Percentiles rank a stretch among this genome's conserved stretches.
These are phyloP conservation scores for Recurvomyces mirabilis DNA, from an alignment of 495 filamentous ascomycete species.

Conservation along the genomic window DNA sequence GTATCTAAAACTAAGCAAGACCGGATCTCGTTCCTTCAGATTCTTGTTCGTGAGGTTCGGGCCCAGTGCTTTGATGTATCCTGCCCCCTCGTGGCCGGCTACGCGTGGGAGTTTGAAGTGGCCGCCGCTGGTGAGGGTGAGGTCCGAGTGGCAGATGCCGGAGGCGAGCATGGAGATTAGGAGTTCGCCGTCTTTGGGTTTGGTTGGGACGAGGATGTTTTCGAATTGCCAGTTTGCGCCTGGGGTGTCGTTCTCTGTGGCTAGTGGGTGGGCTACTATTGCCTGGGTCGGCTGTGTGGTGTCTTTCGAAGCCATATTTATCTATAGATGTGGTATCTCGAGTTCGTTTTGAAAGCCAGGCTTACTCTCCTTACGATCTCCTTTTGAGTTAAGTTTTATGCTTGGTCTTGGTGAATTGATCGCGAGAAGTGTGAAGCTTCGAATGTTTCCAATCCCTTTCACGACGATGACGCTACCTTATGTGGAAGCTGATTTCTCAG, in stretches of 20 bases:
- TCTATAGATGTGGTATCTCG: too few relatives aligned
- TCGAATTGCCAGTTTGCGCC: slow-evolving; percentile 1
- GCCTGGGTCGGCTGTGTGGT: background rate
- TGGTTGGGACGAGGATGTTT: slow-evolving; percentile 4
- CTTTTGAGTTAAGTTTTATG: too few relatives aligned
- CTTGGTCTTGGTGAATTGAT: too few relatives aligned
- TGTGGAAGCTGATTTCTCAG: too few relatives aligned
- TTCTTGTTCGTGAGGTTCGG: background rate
- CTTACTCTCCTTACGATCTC: too few relatives aligned
- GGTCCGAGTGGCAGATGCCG: slow-evolving; percentile 20
- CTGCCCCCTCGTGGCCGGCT: slow-evolving; percentile 23
- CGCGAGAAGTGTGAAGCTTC: too few relatives aligned
- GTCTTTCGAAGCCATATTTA: background rate
- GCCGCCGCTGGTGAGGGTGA: background rate
- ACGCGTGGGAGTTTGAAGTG: slow-evolving; percentile 11
- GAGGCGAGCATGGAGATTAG: slow-evolving; percentile 20
- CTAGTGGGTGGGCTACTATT: background rate
- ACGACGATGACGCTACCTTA: too few relatives aligned
- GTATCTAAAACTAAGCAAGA: slow-evolving; percentile 26
- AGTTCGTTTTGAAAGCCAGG: too few relatives aligned
- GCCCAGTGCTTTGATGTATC: background rate
- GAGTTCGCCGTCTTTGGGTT: slow-evolving; percentile 15
- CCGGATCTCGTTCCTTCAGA: slow-evolving; percentile 14
- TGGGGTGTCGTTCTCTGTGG: background rate
- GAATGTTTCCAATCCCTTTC: too few relatives aligned